A percentile compares a stretch with the other conserved stretches of the same genome.
These are phyloP conservation scores for Pyrenophora seminiperda DNA, from an alignment of 2,329 filamentous ascomycete genomes.

Conservation along the genomic window DNA sequence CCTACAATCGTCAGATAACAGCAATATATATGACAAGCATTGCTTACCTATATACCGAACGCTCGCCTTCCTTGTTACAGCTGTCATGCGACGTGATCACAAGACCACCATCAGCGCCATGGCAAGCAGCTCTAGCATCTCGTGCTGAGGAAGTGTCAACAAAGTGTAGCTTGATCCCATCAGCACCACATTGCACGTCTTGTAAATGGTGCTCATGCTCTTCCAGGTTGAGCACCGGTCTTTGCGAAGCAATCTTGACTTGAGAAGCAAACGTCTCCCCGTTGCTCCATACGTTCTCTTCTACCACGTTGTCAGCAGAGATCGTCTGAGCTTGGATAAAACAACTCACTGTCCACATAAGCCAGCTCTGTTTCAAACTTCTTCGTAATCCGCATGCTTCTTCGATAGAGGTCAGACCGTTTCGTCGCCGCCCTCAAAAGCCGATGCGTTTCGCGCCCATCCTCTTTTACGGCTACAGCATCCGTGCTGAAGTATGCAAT, in stretches of 20 bases:
- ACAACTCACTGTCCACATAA: constrained; percentile 42
- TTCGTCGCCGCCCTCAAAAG: constrained; percentile 42
- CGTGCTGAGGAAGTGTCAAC: constrained; percentile 29
- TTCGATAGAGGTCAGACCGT: constrained; percentile 30
- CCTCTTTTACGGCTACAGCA: constrained; percentile 7
- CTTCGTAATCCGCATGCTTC: constrained; percentile 33
- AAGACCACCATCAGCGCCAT: constrained; percentile 29
- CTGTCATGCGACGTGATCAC: constrained; percentile 47
- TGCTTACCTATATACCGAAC: constrained; percentile 42
- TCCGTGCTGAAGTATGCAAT: constrained; percentile 22
- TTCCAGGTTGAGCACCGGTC: constrained; percentile 43
- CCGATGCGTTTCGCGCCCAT: constrained; percentile 20
- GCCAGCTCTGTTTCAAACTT: constrained; percentile 36
- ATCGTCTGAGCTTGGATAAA: background rate
- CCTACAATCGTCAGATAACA: constrained; percentile 16
- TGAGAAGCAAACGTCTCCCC: constrained; percentile 43
- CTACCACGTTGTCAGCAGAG: constrained; percentile 14
- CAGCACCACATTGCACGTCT: constrained; percentile 34
- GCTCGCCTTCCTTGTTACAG: constrained; percentile 46
- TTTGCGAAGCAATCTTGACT: constrained; percentile 39
- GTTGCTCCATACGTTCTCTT: constrained; percentile 31
- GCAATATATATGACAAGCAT: background rate
- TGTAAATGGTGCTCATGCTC: constrained; percentile 45
- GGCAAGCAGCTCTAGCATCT: constrained; percentile 35
- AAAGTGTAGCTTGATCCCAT: constrained; percentile 39